These are phyloP conservation scores for Zygosaccharomyces gambellarensis DNA, from an alignment of 805 yeast genomes.

Conservation along the genomic window DNA sequence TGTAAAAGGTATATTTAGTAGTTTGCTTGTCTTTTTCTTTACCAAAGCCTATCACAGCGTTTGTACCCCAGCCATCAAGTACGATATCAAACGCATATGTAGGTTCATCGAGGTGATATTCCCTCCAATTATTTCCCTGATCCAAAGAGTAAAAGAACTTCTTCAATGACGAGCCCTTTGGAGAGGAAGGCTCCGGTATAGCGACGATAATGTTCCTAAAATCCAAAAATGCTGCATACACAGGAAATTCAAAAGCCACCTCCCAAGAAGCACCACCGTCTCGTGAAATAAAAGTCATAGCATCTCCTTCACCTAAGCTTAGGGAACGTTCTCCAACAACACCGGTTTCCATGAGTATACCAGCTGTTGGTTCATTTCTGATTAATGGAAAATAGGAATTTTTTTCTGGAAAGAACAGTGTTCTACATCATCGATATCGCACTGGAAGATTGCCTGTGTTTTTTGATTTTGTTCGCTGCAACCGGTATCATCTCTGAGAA, in stretches of 20 bases:
- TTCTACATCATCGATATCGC: constrained; percentile 32
- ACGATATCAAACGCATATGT: constrained; percentile 39
- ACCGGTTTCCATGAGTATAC: constrained; percentile 32
- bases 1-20: constrained; percentile 21
- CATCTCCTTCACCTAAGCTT: constrained; percentile 2
- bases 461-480: constrained; percentile 39
- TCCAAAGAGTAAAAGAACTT: constrained; percentile 55
- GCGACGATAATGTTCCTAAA: constrained; percentile 69
- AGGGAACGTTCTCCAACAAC: constrained; percentile 12
- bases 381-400: constrained; percentile 29
- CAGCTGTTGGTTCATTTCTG: constrained; percentile 51
- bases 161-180: constrained; percentile 27
- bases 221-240: constrained; percentile 62
- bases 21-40: constrained; percentile 28
- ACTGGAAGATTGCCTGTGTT: constrained; percentile 34
- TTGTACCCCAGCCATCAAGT: constrained; percentile 55
- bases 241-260: constrained; percentile 47
- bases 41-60: constrained; percentile 56
- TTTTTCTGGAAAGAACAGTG: constrained; percentile 44
- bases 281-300: constrained; percentile 56
- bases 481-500: no score
- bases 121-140: constrained; percentile 64
- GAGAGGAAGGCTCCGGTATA: constrained; percentile 27
- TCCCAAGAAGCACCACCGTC: constrained; percentile 75
- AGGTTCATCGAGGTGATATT: constrained; percentile 41